These are phyloP conservation scores for Haplosporangium sp. DNA, from an alignment of 371 early-diverging fungal species.

Conservation along the genomic window DNA sequence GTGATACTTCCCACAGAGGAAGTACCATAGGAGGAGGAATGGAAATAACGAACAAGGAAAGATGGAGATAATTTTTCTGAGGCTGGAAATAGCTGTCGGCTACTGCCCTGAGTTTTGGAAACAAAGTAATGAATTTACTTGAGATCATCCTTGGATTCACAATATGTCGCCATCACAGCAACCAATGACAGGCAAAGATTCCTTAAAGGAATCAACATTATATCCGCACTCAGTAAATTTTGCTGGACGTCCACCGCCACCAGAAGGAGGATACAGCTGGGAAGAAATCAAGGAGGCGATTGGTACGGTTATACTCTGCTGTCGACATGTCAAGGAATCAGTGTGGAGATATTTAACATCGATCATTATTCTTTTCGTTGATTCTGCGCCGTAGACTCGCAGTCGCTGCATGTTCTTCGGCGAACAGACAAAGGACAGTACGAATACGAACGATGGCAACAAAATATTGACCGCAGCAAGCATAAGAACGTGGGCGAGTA, in stretches of 20 bases:
- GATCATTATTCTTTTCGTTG: background rate
- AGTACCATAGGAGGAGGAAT: too few species aligned
- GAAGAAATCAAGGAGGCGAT: conserved; percentile 30
- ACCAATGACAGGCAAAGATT: conserved; percentile 8
- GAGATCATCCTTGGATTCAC: background rate
- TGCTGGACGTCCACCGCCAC: conserved; percentile 37
- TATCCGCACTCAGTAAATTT: conserved; percentile 42
- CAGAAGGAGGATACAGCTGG: conserved; percentile 45
- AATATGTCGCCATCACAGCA: conserved; percentile 1
- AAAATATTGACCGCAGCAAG: conserved; percentile 18
- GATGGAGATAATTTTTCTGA: too few species aligned
- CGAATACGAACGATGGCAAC: conserved; percentile 49
- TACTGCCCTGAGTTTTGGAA: background rate
- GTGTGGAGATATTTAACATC: too few species aligned
- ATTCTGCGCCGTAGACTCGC: conserved; percentile 20
- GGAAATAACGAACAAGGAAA: too few species aligned
- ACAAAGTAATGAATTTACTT: background rate
- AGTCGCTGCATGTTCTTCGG: conserved; percentile 31
- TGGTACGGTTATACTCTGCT: too few species aligned
- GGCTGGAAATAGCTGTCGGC: too few species aligned
- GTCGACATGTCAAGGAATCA: too few species aligned
- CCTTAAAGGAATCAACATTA: background rate
- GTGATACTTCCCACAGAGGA: too few species aligned
- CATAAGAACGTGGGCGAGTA: conserved; percentile 39
- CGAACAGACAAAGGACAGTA: conserved; percentile 54